Evolutionary conservation across 192 early-diverging fungal genomes (phyloP), one percentile per base, ranked within the genome.

Genomic region (Thamnidium elegans): DNA sequence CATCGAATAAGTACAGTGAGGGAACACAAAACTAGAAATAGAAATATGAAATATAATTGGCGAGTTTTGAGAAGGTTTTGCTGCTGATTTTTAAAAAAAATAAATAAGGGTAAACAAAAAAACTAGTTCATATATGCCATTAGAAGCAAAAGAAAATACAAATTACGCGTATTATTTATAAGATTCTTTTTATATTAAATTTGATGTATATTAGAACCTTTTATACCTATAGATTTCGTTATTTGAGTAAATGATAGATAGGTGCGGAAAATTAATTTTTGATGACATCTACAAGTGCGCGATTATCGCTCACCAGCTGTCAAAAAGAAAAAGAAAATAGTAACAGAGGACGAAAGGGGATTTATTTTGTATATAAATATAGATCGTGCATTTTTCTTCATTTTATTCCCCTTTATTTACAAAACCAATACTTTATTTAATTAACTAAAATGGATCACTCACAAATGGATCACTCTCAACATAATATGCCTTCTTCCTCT

Each of bases 281-380:
- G 56, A 42, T 58, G 56, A 58, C 56, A 55, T 55, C 31, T n/a
- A 6, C 17, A 48, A n/a, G 20, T 58, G 56, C 56, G 56, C 42
- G 56, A 58, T 58, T 58, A 58, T 58, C 36, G 56, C 56, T 58
- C 39, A 20, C 56, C 56, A 58, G 36, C 56, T 58, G 56, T 58
- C 56, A 58, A 58, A 44, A 44, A 26, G 39, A 13, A 58, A 58
- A 58, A 26, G 14, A 44, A 0, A 26, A 20, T 15, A 44, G 36
- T 15, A 44, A 44, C 20, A 44, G 56, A 19, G 56, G 4, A 48
- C 14, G 4, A 19, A 19, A 14, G 14, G 46, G 46, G 46, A 17
- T 13, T 15, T 48, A 13, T 19, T 48, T 19, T 19, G 26, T 10
- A 48, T 48, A 48, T 48, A 48, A 48, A 48, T 39, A 39, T 39